Conservation (phyloP, 2,329 filamentous ascomycete genomes). For the Xylaria sp. region DNA sequence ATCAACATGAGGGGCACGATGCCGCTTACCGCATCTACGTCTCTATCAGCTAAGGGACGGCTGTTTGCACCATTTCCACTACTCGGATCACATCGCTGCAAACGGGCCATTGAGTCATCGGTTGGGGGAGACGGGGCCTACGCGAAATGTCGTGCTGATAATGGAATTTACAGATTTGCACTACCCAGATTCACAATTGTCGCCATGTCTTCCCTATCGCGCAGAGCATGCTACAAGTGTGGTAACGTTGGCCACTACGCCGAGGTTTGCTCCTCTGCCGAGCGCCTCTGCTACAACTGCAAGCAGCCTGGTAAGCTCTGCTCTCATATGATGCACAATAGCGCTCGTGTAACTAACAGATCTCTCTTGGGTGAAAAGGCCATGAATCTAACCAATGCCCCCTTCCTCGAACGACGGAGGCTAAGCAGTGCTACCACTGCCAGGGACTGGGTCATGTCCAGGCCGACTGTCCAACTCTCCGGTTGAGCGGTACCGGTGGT, state of each 20-base stretch:
- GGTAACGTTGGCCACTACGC: conserved; percentile 83
- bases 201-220: conserved; percentile 81
- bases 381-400: conserved; percentile 99
- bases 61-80: not conserved
- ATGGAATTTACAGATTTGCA: too few species aligned
- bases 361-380: conserved; percentile 58
- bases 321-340: not conserved
- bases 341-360: conserved; percentile 31
- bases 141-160: conserved; percentile 51
- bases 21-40: not conserved
- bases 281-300: conserved; percentile 99
- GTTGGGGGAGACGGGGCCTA: conserved; percentile 43
- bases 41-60: not conserved
- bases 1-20: not conserved
- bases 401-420: conserved; percentile 94
- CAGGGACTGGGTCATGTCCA: conserved; percentile 98
- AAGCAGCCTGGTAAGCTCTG: conserved; percentile 76
- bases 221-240: conserved; percentile 85
- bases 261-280: conserved; percentile 96
- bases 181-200: conserved; percentile 44
- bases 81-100: conserved; percentile 47
- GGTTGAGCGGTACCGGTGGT: conserved; percentile 82
- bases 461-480: conserved; percentile 96
- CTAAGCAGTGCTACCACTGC: conserved; percentile 99
- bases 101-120: conserved; percentile 44